A percentile compares a stretch with the other conserved stretches of the same genome.
These are phyloP conservation scores for Ilyonectria destructans DNA, from an alignment of 2,329 filamentous ascomycete genomes.

Conservation along the genomic window DNA sequence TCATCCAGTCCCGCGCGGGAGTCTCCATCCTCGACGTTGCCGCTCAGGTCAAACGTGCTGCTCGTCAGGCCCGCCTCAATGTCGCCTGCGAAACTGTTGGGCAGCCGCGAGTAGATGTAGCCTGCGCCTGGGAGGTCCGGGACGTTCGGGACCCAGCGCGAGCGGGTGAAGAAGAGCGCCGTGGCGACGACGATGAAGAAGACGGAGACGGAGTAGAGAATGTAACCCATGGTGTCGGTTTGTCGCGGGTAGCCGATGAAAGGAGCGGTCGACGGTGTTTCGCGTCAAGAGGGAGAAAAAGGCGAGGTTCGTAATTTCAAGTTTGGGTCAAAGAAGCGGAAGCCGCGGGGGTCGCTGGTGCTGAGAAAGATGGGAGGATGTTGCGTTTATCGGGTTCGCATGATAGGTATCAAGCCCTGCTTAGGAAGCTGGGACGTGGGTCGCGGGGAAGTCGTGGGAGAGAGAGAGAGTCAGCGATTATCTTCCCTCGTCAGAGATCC, in stretches of 20 bases:
- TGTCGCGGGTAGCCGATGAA: neutral
- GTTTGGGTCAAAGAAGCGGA: constrained; percentile 25
- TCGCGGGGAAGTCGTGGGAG: neutral
- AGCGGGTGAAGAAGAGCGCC: constrained; percentile 85
- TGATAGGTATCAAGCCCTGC: constrained; percentile 14
- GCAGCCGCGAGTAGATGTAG: constrained; percentile 84
- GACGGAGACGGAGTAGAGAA: constrained; percentile 85
- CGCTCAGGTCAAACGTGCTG: constrained; percentile 84
- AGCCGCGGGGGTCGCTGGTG: constrained; percentile 25
- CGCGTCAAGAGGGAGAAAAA: neutral
- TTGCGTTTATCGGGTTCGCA: constrained; percentile 25
- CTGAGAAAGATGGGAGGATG: neutral
- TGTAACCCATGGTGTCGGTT: constrained; percentile 76
- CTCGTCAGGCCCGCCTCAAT: constrained; percentile 91
- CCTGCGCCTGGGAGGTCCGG: constrained; percentile 72
- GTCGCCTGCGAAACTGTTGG: constrained; percentile 84
- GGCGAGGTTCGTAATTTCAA: neutral
- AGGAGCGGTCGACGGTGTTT: constrained; percentile 3
- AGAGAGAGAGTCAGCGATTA: neutral
- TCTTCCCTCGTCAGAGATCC: constrained; percentile 4
- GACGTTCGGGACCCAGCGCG: constrained; percentile 81
- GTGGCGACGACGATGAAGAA: constrained; percentile 81
- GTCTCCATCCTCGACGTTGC: constrained; percentile 87
- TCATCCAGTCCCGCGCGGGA: constrained; percentile 86
- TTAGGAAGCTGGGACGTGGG: constrained; percentile 7